Base-by-base conservation (phyloP, 768 basidiomycete species). In the button mushroom (Agaricus bisporus) region DNA sequence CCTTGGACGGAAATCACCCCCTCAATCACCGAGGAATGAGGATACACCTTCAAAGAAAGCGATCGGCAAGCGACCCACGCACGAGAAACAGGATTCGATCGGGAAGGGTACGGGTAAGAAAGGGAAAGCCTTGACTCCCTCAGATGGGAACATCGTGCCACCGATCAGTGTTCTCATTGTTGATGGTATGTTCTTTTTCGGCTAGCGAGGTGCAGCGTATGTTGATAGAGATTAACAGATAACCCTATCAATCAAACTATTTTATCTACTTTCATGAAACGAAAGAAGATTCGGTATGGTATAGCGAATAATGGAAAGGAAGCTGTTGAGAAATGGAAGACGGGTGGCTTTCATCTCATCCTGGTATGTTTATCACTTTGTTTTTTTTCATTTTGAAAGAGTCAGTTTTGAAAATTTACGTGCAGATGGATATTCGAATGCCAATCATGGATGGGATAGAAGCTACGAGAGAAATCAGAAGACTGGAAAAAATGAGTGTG, bases 371-470 rank as follows among this genome's bases (percentile, higher is more conserved):
- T 29, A 22, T 22, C 22, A 22, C 22, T 51, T n/a, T 44, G 54
- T 15, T 28, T 6, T n/a, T 54, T 15, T 28, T 8, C n/a, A 32
- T 11, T 20, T 36, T 41, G n/a, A 41, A 46, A 26, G 45, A 14
- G 11, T 37, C 52, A 35, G 32, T 56, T 20, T 54, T 65, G 36
- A 67, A n/a, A 44, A 59, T 45, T 48, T 37, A 37, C 32, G 26
- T 55, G 3, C 59, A 98, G 95, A 99, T 99, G 97, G 97, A 99
- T 73, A 98, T 99, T 50, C 95, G 98, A 70, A 94, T 99, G 82
- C 97, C 97, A 8, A 86, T 98, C 60, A 98, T 97, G 90, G 92
- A 95, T 68, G 97, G 97, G 32, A 97, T 98, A 46, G 83, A 91
- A 65, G 97, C 97, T 6, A 99, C 97, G 3, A 94, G 93, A 62